Evolutionary conservation across 306 rosid species (phyloP), one percentile per base, ranked within the genome.

Genomic region (Gastrolobium bilobum): DNA sequence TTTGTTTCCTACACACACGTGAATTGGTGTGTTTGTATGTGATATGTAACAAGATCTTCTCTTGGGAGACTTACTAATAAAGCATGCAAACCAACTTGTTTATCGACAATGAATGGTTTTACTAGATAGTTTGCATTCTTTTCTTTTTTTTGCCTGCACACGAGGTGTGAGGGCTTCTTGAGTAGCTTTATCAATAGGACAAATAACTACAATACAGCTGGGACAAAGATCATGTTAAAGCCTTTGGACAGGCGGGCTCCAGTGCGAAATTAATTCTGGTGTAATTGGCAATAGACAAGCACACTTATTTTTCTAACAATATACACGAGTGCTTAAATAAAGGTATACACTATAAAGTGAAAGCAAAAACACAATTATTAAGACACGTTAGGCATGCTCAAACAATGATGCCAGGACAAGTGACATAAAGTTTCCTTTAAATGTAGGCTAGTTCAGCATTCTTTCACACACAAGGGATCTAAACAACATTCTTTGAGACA

Each of bases 351-450:
- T 52, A 83, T 8, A 76, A 86, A 81, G 88, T 67, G 77, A 85
- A 93, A 91, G 90, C 58, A 84, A 71, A 70, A 46, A 66, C 66
- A 47, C 81, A 81, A 85, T 85, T 54, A 87, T 89, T 83, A 84
- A 80, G 52, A 85, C 87, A 85, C 78, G 87, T 85, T 81, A 84
- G 59, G 89, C 97, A 90, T 89, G 91, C 92, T 83, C 80, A 82
- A 85, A 87, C 87, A 88, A 91, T 73, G 74, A 80, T 86, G 90
- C 67, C 48, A 73, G 71, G 88, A 73, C 82, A 82, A 86, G 86
- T 85, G 90, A 80, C 87, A 87, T 85, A 93, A 93, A 90, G 89
- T 74, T 59, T 75, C 87, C 77, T 80, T 87, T 63, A 39, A 75
- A 74, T 60, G 81, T 76, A 50, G 61, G 60, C 40, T 47, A 88